Evolutionary conservation across 2,329 filamentous ascomycete species (phyloP).

Genomic region (Colletotrichum sp.): DNA sequence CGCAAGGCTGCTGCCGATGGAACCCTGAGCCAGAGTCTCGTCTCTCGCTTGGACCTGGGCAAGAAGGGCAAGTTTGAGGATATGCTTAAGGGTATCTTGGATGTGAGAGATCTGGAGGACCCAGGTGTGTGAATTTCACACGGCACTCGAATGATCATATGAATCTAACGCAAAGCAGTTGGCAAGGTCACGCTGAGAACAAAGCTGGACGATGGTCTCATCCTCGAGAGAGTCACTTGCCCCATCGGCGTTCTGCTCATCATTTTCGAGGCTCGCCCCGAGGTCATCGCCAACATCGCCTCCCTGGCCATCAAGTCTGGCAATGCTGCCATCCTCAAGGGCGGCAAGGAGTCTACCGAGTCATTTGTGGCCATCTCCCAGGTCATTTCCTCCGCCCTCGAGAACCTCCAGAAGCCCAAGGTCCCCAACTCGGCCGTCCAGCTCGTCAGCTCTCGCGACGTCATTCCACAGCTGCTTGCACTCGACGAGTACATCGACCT

Average conservation of each 20-base stretch:
- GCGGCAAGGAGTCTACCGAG: slow-evolving; percentile 92
- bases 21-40: slow-evolving; percentile 78
- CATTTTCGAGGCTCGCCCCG: slow-evolving; percentile 96
- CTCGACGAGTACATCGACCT: slow-evolving; percentile 91
- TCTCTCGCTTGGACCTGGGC: slow-evolving; percentile 86
- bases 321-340: slow-evolving; percentile 95
- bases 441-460: slow-evolving; percentile 91
- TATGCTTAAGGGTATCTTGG: slow-evolving; percentile 93
- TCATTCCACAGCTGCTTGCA: slow-evolving; percentile 84
- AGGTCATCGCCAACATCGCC: slow-evolving; percentile 98
- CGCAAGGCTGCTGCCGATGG: slow-evolving; percentile 76
- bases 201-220: slow-evolving; percentile 82
- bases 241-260: slow-evolving; percentile 98
- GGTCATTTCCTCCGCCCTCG: slow-evolving; percentile 81
- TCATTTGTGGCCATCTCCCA: slow-evolving; percentile 92
- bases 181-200: slow-evolving; percentile 86
- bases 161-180: slow-evolving; percentile 53
- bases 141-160: not conserved
- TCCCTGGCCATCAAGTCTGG: slow-evolving; percentile 95
- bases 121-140: slow-evolving; percentile 65
- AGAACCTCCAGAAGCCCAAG: slow-evolving; percentile 53
- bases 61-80: slow-evolving; percentile 94
- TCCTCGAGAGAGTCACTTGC: slow-evolving; percentile 87
- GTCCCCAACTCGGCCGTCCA: slow-evolving; percentile 91
- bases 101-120: slow-evolving; percentile 84